These are phyloP conservation scores for Punctularia strigosozonata DNA, from an alignment of 768 basidiomycete genomes.

Conservation along the genomic window DNA sequence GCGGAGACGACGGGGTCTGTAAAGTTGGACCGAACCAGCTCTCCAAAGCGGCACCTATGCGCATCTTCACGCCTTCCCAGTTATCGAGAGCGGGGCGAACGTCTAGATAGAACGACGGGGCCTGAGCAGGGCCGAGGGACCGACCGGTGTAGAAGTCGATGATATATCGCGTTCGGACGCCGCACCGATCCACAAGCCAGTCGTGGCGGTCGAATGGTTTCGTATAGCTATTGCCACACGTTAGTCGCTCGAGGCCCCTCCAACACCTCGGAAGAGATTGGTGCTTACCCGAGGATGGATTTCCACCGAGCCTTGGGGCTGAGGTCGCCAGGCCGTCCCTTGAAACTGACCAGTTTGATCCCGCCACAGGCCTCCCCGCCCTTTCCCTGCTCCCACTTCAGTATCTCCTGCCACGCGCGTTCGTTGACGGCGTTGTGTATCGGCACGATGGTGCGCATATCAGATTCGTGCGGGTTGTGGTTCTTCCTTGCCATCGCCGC, in stretches of 20 bases:
- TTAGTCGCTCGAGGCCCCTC: slow-evolving; percentile 4
- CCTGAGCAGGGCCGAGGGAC: slow-evolving; percentile 29
- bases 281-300: slow-evolving; percentile 71
- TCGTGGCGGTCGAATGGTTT: slow-evolving; percentile 97
- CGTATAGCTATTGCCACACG: slow-evolving; percentile 51
- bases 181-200: slow-evolving; percentile 93
- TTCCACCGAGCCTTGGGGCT: slow-evolving; percentile 77
- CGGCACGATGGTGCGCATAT: slow-evolving; percentile 93
- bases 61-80: slow-evolving; percentile 89
- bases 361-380: slow-evolving; percentile 80
- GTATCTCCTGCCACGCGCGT: slow-evolving; percentile 36
- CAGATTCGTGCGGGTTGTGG: slow-evolving; percentile 73
- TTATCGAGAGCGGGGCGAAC: slow-evolving; percentile 88
- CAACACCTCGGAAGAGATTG: not conserved
- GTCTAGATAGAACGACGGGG: slow-evolving; percentile 85
- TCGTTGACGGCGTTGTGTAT: slow-evolving; percentile 99
- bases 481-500: slow-evolving; percentile 94
- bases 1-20: too few relatives aligned
- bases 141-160: slow-evolving; percentile 97
- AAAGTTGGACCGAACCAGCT: slow-evolving; percentile 23
- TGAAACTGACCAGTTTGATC: slow-evolving; percentile 78
- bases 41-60: slow-evolving; percentile 45
- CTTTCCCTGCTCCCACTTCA: slow-evolving; percentile 49
- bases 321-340: slow-evolving; percentile 71
- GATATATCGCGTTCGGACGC: slow-evolving; percentile 79